Evolutionary conservation across 2,329 filamentous ascomycete species (phyloP).

Genomic region (Cytospora mali): DNA sequence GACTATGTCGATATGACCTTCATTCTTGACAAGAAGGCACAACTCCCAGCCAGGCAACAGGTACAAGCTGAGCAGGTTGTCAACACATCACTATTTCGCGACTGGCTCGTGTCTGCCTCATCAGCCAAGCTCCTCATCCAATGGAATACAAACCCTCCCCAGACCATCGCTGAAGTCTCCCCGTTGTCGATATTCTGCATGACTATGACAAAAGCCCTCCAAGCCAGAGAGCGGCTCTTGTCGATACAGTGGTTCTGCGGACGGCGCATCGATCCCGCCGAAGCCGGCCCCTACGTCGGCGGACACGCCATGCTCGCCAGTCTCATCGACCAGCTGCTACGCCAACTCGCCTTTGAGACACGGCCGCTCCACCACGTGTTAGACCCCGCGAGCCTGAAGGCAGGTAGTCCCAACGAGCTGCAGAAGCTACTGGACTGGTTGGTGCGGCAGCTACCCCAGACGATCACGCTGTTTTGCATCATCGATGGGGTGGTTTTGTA

Average conservation of each 20-base stretch:
- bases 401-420: not conserved
- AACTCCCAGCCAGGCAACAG: slow-evolving; percentile 1
- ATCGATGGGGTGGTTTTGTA: slow-evolving; percentile 9
- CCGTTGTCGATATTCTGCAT: slow-evolving; percentile 8
- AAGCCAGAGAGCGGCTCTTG: not conserved
- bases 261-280: not conserved
- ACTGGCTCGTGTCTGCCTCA: not conserved
- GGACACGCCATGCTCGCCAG: slow-evolving; percentile 6
- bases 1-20: not conserved
- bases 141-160: not conserved
- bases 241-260: slow-evolving; percentile 9
- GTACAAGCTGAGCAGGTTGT: not conserved
- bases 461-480: not conserved
- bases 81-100: not conserved
- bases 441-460: not conserved
- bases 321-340: slow-evolving; percentile 5
- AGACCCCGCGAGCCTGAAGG: not conserved
- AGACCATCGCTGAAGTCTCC: not conserved
- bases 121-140: slow-evolving; percentile 6
- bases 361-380: not conserved
- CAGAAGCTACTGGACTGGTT: slow-evolving; percentile 4
- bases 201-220: not conserved
- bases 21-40: not conserved
- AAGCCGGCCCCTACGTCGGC: not conserved
- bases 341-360: not conserved